These are phyloP conservation scores for Exophiala lecanii-corni DNA, from an alignment of 2,329 filamentous ascomycete genomes.

Conservation along the genomic window DNA sequence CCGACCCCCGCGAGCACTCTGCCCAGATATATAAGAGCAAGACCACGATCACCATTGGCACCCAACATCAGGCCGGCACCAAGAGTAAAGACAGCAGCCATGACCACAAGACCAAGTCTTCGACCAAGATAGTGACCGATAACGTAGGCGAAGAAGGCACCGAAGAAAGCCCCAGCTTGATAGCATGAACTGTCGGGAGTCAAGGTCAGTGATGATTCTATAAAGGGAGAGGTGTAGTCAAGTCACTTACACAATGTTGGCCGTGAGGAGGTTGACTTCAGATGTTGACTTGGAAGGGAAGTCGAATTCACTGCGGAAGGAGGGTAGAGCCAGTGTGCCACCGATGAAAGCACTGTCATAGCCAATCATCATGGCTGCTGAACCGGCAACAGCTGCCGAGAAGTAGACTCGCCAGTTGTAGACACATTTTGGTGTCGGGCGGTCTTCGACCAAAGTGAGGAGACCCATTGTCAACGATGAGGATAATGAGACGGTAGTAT, in stretches of 20 bases:
- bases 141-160: conserved; percentile 64
- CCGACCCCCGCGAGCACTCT: conserved; percentile 55
- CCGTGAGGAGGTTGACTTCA: conserved; percentile 57
- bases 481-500: background rate
- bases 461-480: conserved; percentile 35
- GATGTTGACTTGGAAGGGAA: conserved; percentile 49
- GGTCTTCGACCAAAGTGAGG: conserved; percentile 39
- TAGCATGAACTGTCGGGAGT: conserved; percentile 58
- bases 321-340: conserved; percentile 65
- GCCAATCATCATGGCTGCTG: conserved; percentile 56
- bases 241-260: conserved; percentile 65
- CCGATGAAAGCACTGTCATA: conserved; percentile 75
- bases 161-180: conserved; percentile 80
- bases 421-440: conserved; percentile 53
- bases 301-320: conserved; percentile 65
- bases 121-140: conserved; percentile 65
- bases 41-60: conserved; percentile 55
- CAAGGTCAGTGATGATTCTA: too few species aligned
- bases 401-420: conserved; percentile 59
- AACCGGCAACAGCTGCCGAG: conserved; percentile 51
- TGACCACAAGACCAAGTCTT: conserved; percentile 58
- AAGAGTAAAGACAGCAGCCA: conserved; percentile 60
- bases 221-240: too few species aligned
- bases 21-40: conserved; percentile 58
- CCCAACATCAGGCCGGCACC: conserved; percentile 71